Base-by-base conservation (phyloP, 1,139 yeast species). In the Yamadazyma oceani region DNA sequence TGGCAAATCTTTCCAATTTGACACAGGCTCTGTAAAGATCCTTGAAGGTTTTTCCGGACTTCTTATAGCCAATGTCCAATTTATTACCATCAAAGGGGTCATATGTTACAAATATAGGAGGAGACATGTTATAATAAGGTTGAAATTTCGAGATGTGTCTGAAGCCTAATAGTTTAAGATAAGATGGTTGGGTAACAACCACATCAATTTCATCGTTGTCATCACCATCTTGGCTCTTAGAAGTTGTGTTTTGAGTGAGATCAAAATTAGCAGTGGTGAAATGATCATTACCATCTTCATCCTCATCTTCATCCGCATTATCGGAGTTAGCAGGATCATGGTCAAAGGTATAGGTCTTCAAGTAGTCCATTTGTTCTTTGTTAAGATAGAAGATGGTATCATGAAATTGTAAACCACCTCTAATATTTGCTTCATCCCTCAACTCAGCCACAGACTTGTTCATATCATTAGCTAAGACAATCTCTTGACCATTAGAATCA, bases 41-140 rank as follows among this genome's bases (percentile, higher is more conserved):
- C 1, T 85, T 70, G 53, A 89, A 77, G 0, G 94, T 82, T 26
- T 78, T 62, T 16, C 72, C 66, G 0, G 96, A 86, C 13, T 90
- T 85, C 14, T 69, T 61, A 44, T 66, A 78, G 0, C 74, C 74
- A 3, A 64, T 61, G 5, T 60, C 62, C 3, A 46, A 48, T 1
- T 56, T 43, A 3, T 53, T 34, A 1, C 75, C 75, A 42, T 70
- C 57, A 19, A 48, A 46, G 32, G 58, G 37, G 26, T 70, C 73
- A 1, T 75, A 77, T 10, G 75, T 66, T 1, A 92, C 59, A 48
- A 89, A 84, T 3, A 72, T 55, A 0, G 95, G 74, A 2, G 80
- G 72, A 1, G 73, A 63, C 10, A 77, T 57, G 43, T 75, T 76
- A 54, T 80, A 79, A 34, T 66, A 72, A 0, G 82, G 76, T 39